Base-by-base conservation (phyloP, 257 asterid genomes). In the Voacanga thouarsii region DNA sequence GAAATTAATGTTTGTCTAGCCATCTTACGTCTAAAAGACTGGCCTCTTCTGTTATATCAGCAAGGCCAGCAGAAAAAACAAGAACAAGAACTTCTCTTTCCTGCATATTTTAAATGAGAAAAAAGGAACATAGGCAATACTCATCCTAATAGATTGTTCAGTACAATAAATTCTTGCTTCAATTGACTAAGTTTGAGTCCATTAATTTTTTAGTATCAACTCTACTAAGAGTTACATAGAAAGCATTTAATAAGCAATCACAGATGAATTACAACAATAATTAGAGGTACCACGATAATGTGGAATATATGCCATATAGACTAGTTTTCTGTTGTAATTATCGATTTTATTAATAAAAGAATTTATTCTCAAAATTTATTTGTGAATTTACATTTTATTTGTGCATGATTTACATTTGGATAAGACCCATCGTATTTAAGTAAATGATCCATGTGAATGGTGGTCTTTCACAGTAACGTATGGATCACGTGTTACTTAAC, bases 1-100 rank as follows among this genome's bases (percentile, higher is more conserved):
- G 12, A 19, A 7, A 50, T 18, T 61, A 24, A 28, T 14, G 50
- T 59, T 5, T 65, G 6, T 28, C 28, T 49, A 53, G 66, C 77
- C 60, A 70, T 72, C 57, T 49, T 79, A 80, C 75, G 78, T 65
- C 45, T 61, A 66, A 78, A 82, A 71, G 74, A 71, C 90, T 85
- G 69, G 89, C 97, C 97, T 94, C 98, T 90, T 94, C 97, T 85
- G 92, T 94, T 81, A 92, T 92, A 84, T 94, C 97, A 6, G 97
- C 98, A 50, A 94, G 92, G 63, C 98, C 98, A 77, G 98, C 97
- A 74, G 98, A 94, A 91, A 94, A 92, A 79, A 94, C 90, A 83
- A 94, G 98, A 81, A 94, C 84, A 7, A 97, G 98, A 72, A 91
- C 90, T 83, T 85, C 85, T 86, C 74, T 85, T 79, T 85, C 93